These are phyloP conservation scores for Aspergillus sp. DNA, from an alignment of 2,329 filamentous ascomycete genomes.

Conservation along the genomic window DNA sequence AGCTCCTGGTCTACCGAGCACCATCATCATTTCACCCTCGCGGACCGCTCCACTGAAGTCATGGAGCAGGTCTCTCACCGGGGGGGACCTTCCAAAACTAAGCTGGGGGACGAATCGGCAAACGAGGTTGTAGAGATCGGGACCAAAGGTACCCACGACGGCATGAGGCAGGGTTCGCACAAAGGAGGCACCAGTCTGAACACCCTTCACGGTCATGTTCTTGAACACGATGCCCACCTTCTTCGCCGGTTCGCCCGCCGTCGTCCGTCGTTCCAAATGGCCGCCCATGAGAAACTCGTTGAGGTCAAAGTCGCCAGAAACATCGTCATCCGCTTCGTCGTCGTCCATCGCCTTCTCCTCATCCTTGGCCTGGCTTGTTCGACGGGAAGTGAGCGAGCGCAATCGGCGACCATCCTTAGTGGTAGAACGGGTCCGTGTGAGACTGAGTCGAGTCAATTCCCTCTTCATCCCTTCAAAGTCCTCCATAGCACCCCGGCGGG, in stretches of 20 bases:
- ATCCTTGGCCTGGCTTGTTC: conserved; percentile 25
- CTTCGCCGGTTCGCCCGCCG: conserved; percentile 62
- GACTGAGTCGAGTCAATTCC: conserved; percentile 52
- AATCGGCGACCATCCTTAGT: conserved; percentile 21
- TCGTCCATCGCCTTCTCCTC: conserved; percentile 47
- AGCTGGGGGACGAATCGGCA: conserved; percentile 50
- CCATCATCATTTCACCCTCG: conserved; percentile 68
- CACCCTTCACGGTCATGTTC: conserved; percentile 68
- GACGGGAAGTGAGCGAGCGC: conserved; percentile 17
- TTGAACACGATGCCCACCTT: conserved; percentile 75
- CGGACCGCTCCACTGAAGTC: conserved; percentile 65
- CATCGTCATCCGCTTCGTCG: conserved; percentile 16
- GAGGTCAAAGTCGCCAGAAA: conserved; percentile 56
- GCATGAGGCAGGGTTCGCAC: conserved; percentile 71
- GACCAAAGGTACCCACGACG: conserved; percentile 72
- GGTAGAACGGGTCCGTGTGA: conserved; percentile 31
- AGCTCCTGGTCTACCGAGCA: conserved; percentile 67
- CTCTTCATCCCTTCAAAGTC: conserved; percentile 55
- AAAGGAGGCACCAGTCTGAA: conserved; percentile 62
- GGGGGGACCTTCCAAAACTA: conserved; percentile 43
- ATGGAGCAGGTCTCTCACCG: conserved; percentile 55
- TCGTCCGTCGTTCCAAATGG: conserved; percentile 68
- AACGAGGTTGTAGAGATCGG: conserved; percentile 67
- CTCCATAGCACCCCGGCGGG: conserved; percentile 51
- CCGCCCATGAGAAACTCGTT: conserved; percentile 68